Conservation (phyloP, 495 filamentous ascomycete species). For the Xylaria cubensis region DNA sequence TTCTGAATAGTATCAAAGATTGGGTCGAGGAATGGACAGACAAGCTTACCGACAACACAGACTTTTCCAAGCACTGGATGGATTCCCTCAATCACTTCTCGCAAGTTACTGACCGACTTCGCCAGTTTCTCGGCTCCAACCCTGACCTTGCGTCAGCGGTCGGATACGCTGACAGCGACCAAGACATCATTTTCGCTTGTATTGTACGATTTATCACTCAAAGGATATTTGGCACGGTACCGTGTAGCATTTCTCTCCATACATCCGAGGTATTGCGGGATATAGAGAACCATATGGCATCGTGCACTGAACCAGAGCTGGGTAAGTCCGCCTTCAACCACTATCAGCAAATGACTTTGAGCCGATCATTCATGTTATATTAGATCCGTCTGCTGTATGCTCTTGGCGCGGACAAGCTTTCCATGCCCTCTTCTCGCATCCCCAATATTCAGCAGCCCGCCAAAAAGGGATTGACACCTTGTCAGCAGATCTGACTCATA, state of each 20-base stretch:
- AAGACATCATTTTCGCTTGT: conserved; percentile 2
- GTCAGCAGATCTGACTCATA: background rate
- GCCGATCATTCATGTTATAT: background rate
- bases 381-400: background rate
- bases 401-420: background rate
- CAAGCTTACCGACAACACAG: background rate
- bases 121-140: background rate
- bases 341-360: background rate
- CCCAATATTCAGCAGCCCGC: background rate
- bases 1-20: background rate
- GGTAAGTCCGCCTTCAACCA: background rate
- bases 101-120: background rate
- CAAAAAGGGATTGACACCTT: background rate
- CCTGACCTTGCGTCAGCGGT: background rate
- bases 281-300: background rate
- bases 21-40: conserved; percentile 10
- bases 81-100: background rate
- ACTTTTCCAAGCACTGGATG: background rate
- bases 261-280: background rate
- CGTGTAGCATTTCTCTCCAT: background rate
- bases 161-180: background rate
- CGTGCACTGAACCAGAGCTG: background rate
- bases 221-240: background rate
- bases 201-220: background rate
- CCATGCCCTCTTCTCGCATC: conserved; percentile 8